Conservation (phyloP, 768 basidiomycete genomes). For the Mycena venus region DNA sequence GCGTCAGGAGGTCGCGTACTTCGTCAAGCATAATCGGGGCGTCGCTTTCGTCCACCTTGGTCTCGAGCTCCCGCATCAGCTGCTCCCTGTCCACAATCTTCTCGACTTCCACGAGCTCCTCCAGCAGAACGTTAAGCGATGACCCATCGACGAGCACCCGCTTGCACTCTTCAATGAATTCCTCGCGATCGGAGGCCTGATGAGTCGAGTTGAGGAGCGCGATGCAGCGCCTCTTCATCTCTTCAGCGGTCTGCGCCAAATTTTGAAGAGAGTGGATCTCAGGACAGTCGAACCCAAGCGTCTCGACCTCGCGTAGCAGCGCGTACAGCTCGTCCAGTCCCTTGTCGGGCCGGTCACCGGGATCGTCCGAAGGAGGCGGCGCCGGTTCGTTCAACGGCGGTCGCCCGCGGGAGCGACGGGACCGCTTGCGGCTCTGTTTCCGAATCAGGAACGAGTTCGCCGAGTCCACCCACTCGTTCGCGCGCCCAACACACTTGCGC, state of each 20-base stretch:
- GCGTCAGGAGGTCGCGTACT: conserved; percentile 77
- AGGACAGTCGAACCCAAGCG: conserved; percentile 85
- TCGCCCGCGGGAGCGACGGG: conserved; percentile 72
- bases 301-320: conserved; percentile 79
- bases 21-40: conserved; percentile 77
- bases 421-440: conserved; percentile 85
- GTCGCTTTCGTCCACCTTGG: conserved; percentile 76
- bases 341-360: conserved; percentile 78
- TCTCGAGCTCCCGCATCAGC: conserved; percentile 81
- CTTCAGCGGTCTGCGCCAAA: conserved; percentile 75
- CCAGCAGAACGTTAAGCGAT: conserved; percentile 86
- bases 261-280: conserved; percentile 73
- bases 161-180: conserved; percentile 78
- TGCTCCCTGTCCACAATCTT: conserved; percentile 86
- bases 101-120: conserved; percentile 83
- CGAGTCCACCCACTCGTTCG: conserved; percentile 90
- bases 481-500: conserved; percentile 83
- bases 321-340: conserved; percentile 78
- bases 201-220: conserved; percentile 61
- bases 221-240: conserved; percentile 68
- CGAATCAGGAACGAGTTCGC: conserved; percentile 84
- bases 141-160: conserved; percentile 77
- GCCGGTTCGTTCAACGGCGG: conserved; percentile 56
- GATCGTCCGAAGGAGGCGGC: conserved; percentile 59
- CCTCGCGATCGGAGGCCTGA: conserved; percentile 60